These are phyloP conservation scores for Ascochyta lentis DNA, from an alignment of 2,329 filamentous ascomycete genomes.

Conservation along the genomic window DNA sequence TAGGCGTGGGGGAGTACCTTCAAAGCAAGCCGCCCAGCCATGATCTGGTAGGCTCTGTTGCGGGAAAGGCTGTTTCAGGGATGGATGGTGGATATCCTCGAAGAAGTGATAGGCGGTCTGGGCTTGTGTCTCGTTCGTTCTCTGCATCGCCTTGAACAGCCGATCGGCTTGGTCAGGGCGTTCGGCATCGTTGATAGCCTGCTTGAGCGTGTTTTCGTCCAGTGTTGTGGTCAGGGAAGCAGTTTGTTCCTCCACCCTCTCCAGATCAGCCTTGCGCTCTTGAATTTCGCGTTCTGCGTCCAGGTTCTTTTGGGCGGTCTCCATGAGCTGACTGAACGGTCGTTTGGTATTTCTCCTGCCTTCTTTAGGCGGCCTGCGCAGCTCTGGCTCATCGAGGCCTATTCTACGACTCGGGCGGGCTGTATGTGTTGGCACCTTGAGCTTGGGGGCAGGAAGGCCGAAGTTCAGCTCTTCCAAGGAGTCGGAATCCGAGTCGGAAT, in stretches of 20 bases:
- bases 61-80: conserved; percentile 20
- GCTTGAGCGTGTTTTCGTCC: conserved; percentile 36
- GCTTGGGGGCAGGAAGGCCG: conserved; percentile 18
- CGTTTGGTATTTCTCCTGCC: conserved; percentile 17
- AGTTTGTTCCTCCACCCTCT: conserved; percentile 25
- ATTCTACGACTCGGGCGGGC: conserved; percentile 20
- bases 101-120: conserved; percentile 66
- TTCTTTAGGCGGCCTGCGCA: conserved; percentile 32
- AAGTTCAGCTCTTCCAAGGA: conserved; percentile 58
- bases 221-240: conserved; percentile 14
- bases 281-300: conserved; percentile 37
- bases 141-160: conserved; percentile 63
- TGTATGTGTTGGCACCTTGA: conserved; percentile 14
- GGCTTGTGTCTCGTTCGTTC: conserved; percentile 64
- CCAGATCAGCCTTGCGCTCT: conserved; percentile 36
- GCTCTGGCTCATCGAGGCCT: conserved; percentile 22
- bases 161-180: conserved; percentile 67
- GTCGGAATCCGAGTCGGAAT: conserved; percentile 69
- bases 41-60: conserved; percentile 35
- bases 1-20: conserved; percentile 25
- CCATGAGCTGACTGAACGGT: conserved; percentile 33
- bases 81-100: conserved; percentile 16
- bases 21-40: conserved; percentile 43
- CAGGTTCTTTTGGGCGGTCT: conserved; percentile 30
- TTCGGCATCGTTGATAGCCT: conserved; percentile 68